Percentiles rank a stretch among this genome's conserved stretches.
Evolutionary conservation across 768 basidiomycete genomes (phyloP).

Genomic region (Amanita molliuscula): DNA sequence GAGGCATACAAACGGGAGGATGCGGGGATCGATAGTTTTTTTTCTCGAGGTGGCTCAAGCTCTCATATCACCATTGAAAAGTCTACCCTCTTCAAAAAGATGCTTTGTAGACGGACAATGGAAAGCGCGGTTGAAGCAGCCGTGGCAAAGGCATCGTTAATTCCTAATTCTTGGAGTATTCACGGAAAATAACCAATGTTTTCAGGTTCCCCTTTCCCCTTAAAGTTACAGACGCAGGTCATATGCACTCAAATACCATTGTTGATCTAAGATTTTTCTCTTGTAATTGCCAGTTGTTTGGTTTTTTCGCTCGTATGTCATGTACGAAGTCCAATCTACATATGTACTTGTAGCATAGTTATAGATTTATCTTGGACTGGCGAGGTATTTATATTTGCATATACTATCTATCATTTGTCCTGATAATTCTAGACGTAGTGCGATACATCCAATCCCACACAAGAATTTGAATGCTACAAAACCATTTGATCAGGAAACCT

Average conservation of each 20-base stretch:
- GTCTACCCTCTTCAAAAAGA: background rate
- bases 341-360: no score
- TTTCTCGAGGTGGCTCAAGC: background rate
- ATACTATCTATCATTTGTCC: no score
- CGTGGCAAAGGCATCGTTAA: background rate
- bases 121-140: background rate
- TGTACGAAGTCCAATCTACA: no score
- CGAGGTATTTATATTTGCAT: no score
- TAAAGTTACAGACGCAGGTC: background rate
- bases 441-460: no score
- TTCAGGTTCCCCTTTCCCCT: background rate
- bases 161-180: background rate
- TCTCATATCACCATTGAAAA: background rate
- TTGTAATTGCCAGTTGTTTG: no score
- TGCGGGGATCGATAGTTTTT: background rate
- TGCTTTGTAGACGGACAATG: background rate
- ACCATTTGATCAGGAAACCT: no score
- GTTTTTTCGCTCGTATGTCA: background rate
- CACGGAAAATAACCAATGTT: background rate
- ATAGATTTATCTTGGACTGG: no score
- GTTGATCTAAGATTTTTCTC: background rate
- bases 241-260: no score
- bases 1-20: background rate
- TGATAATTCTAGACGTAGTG: no score
- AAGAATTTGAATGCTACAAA: no score